phyloP scores from a whole-genome alignment of 805 yeast species.

The Pichia cephalocereana region DNA sequence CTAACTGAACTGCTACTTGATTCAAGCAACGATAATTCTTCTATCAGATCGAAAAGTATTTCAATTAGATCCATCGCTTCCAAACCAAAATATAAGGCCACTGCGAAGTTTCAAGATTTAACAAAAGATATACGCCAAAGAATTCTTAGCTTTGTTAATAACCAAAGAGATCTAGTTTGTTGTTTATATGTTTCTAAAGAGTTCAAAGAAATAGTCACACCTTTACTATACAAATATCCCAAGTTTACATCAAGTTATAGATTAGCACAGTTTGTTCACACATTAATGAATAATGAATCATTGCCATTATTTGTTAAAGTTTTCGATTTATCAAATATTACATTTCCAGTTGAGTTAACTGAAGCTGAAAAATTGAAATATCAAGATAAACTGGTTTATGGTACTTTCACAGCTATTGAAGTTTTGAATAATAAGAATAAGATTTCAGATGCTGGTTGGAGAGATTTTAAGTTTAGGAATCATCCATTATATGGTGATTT shows the following conservation, averaged over 20 bases:
- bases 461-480: slow-evolving; percentile 78
- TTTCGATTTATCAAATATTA: slow-evolving; percentile 49
- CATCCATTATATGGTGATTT: slow-evolving; percentile 49
- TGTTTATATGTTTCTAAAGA: slow-evolving; percentile 43
- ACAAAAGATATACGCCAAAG: slow-evolving; percentile 36
- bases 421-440: slow-evolving; percentile 9
- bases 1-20: slow-evolving; percentile 28
- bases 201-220: slow-evolving; percentile 44
- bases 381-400: slow-evolving; percentile 12
- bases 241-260: slow-evolving; percentile 62
- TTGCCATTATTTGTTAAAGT: slow-evolving; percentile 48
- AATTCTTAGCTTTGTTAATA: slow-evolving; percentile 28
- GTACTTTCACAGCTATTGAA: slow-evolving; percentile 8
- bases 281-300: slow-evolving; percentile 44
- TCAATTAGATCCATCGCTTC: slow-evolving; percentile 7
- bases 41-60: slow-evolving; percentile 25
- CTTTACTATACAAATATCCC: slow-evolving; percentile 46
- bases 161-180: slow-evolving; percentile 32
- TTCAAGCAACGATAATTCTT: slow-evolving; percentile 26
- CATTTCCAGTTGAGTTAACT: slow-evolving; percentile 29
- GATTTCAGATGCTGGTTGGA: slow-evolving; percentile 67
- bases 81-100: background rate
- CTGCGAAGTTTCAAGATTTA: slow-evolving; percentile 17
- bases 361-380: slow-evolving; percentile 12
- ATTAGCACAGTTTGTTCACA: slow-evolving; percentile 69